phyloP scores from a whole-genome alignment of 768 basidiomycete genomes.

The Pleurotus pulmonarius region DNA sequence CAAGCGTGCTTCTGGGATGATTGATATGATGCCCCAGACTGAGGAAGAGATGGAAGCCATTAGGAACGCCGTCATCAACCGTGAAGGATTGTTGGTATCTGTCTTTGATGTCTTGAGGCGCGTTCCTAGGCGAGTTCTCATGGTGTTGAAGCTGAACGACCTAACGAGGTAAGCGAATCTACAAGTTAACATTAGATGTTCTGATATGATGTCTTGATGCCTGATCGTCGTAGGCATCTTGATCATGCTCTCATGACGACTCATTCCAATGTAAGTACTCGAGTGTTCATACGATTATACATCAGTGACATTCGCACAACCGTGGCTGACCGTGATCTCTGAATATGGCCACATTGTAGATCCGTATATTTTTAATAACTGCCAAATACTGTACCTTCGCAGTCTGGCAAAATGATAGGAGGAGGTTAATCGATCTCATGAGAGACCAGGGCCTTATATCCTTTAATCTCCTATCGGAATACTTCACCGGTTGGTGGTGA shows the following conservation, averaged over 20 bases:
- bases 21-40: conserved; percentile 69
- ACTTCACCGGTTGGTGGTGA: conserved; percentile 68
- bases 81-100: conserved; percentile 78
- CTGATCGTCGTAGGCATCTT: not conserved
- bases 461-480: conserved; percentile 41
- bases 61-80: conserved; percentile 74
- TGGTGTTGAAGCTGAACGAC: conserved; percentile 86
- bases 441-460: conserved; percentile 48
- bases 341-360: conserved; percentile 29
- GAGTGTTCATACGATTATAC: too few species aligned
- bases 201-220: not conserved
- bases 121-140: conserved; percentile 79
- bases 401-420: conserved; percentile 70
- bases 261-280: conserved; percentile 57
- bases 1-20: conserved; percentile 68
- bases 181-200: not conserved
- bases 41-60: conserved; percentile 80
- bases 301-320: too few species aligned
- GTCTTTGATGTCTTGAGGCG: conserved; percentile 86
- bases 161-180: conserved; percentile 58
- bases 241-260: conserved; percentile 68
- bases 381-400: conserved; percentile 84
- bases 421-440: conserved; percentile 41
- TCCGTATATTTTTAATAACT: conserved; percentile 87
- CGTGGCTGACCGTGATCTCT: not conserved